Evolutionary conservation across 1,139 yeast genomes (phyloP).

Genomic region (Sugiyamaella neomexicana): DNA sequence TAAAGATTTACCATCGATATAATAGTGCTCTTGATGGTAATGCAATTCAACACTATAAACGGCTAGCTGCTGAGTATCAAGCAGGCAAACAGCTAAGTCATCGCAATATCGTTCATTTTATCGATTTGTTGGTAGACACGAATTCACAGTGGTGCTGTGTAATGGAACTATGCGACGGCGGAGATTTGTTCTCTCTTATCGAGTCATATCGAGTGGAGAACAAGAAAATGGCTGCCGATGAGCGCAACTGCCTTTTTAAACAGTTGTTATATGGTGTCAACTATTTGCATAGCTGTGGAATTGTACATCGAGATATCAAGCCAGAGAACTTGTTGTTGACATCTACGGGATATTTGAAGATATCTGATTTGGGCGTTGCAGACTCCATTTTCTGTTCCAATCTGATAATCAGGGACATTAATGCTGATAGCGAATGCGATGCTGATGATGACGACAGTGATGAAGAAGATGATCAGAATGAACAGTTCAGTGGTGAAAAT

Average conservation of each 20-base stretch:
- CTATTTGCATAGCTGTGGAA: conserved; percentile 54
- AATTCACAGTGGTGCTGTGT: conserved; percentile 56
- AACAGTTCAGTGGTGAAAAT: background rate
- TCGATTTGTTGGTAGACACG: conserved; percentile 50
- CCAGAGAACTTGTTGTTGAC: conserved; percentile 69
- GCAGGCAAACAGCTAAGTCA: conserved; percentile 47
- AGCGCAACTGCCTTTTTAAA: conserved; percentile 50
- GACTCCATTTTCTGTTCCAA: conserved; percentile 20
- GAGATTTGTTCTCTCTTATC: conserved; percentile 66
- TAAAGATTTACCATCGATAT: conserved; percentile 55
- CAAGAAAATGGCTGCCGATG: conserved; percentile 27
- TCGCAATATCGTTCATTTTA: conserved; percentile 65
- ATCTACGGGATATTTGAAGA: conserved; percentile 9
- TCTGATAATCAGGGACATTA: conserved; percentile 5
- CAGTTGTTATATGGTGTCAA: conserved; percentile 83
- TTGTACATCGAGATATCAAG: conserved; percentile 89
- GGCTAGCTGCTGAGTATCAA: conserved; percentile 41
- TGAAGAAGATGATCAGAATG: background rate
- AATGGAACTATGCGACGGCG: conserved; percentile 75
- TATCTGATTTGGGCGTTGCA: conserved; percentile 28
- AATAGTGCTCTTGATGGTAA: conserved; percentile 10
- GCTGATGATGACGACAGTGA: conserved; percentile 3
- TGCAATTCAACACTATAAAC: conserved; percentile 4
- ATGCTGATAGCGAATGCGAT: conserved; percentile 15
- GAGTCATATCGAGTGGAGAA: conserved; percentile 35